phyloP scores from a whole-genome alignment of 441 rosid genomes.

The Capsella rubella region DNA sequence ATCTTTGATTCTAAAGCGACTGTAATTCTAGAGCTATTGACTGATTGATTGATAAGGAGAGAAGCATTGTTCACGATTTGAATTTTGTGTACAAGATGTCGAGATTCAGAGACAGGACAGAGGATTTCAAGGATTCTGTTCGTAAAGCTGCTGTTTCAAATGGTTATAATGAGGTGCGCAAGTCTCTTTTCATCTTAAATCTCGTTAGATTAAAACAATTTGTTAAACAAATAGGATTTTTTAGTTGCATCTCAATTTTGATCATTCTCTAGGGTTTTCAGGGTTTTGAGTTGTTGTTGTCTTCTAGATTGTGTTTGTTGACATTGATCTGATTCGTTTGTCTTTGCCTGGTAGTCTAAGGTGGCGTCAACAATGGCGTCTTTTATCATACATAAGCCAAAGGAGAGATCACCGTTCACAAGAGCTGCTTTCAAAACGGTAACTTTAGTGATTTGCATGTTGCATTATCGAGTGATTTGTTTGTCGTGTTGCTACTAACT shows the following conservation, averaged over 20 bases:
- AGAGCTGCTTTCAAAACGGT: conserved; percentile 88
- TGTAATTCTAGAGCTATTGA: background rate
- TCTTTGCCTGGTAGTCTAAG: conserved; percentile 59
- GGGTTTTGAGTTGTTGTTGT: conserved; percentile 15
- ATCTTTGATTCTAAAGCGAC: background rate
- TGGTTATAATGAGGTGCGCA: conserved; percentile 76
- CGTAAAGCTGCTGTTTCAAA: conserved; percentile 68
- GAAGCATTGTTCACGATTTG: conserved; percentile 32
- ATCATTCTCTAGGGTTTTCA: conserved; percentile 2
- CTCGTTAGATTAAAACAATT: background rate
- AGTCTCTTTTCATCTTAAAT: background rate
- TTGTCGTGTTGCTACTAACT: conserved; percentile 8
- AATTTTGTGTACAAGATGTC: conserved; percentile 54
- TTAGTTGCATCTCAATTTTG: background rate
- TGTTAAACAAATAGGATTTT: background rate
- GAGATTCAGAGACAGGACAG: conserved; percentile 84
- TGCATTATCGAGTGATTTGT: conserved; percentile 13
- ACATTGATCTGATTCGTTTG: conserved; percentile 11
- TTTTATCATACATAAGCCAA: conserved; percentile 85
- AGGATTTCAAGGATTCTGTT: conserved; percentile 91
- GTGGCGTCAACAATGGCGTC: conserved; percentile 88
- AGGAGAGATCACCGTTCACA: conserved; percentile 70
- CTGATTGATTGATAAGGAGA: background rate
- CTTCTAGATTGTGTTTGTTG: conserved; percentile 16
- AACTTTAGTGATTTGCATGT: conserved; percentile 10